These are phyloP conservation scores for Podospora pseudoanserina DNA, from an alignment of 495 filamentous ascomycete genomes.

Conservation along the genomic window DNA sequence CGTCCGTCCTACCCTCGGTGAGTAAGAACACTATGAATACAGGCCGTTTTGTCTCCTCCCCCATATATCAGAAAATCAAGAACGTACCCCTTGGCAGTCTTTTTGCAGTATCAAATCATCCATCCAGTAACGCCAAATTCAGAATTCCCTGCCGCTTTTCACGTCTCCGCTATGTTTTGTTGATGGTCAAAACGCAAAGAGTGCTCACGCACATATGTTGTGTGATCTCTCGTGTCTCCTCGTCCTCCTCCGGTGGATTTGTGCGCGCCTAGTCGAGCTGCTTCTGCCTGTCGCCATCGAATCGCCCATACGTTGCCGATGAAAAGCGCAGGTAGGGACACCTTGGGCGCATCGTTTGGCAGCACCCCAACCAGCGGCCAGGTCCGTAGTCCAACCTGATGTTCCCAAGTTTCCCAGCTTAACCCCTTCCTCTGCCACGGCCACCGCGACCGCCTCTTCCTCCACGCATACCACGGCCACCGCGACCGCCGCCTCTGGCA, in stretches of 20 bases:
- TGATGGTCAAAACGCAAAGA: not conserved
- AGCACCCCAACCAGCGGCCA: not conserved
- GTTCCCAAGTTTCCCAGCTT: conserved; percentile 11
- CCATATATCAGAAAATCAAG: conserved; percentile 7
- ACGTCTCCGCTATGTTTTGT: not conserved
- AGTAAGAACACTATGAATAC: not conserved
- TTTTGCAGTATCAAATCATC: conserved; percentile 6
- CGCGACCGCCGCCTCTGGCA: conserved; percentile 54
- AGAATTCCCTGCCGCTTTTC: not conserved
- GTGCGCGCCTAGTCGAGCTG: not conserved
- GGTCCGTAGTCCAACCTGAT: not conserved
- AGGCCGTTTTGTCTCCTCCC: conserved; percentile 3
- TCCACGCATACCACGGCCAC: conserved; percentile 63
- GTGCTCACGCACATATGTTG: not conserved
- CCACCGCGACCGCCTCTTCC: conserved; percentile 38
- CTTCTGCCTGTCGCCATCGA: not conserved
- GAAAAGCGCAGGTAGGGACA: not conserved
- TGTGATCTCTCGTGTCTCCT: not conserved
- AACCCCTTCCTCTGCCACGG: conserved; percentile 24
- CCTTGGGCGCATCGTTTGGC: not conserved
- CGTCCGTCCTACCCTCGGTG: conserved; percentile 5
- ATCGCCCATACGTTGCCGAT: not conserved
- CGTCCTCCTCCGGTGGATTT: not conserved
- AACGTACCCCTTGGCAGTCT: not conserved
- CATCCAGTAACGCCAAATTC: not conserved